phyloP scores from a whole-genome alignment of 805 yeast genomes.

The Ogataea nonfermentans region DNA sequence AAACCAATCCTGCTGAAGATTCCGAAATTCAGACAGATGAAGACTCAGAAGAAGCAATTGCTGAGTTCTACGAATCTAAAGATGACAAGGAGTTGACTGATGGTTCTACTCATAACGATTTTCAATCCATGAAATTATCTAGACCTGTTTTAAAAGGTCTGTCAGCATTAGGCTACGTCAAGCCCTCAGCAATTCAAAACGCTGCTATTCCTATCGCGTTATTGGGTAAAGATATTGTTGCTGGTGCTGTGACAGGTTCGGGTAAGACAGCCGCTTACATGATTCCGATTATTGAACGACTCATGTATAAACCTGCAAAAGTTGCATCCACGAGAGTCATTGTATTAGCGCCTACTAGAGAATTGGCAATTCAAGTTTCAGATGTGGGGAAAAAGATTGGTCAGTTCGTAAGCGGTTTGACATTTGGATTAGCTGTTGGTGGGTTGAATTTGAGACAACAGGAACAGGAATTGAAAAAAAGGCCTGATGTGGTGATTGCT shows the following conservation, averaged over 20 bases:
- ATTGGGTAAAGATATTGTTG: constrained; percentile 93
- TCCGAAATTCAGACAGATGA: constrained; percentile 37
- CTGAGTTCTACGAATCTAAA: constrained; percentile 66
- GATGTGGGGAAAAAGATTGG: constrained; percentile 90
- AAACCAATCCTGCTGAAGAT: constrained; percentile 15
- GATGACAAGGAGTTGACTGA: constrained; percentile 46
- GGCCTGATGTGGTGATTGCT: constrained; percentile 96
- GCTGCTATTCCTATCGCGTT: constrained; percentile 92
- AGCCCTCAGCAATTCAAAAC: constrained; percentile 92
- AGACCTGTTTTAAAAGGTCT: constrained; percentile 88
- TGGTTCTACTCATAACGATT: constrained; percentile 54
- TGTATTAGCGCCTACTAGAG: constrained; percentile 94
- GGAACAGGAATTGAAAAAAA: constrained; percentile 85
- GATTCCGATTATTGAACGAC: constrained; percentile 92
- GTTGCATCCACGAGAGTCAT: constrained; percentile 87
- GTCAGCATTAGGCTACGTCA: constrained; percentile 73
- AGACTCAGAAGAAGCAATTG: constrained; percentile 81
- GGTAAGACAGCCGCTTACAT: constrained; percentile 99
- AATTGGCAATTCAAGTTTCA: constrained; percentile 91
- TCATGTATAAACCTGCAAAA: constrained; percentile 83
- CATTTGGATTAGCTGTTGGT: constrained; percentile 97
- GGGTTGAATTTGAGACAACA: constrained; percentile 94
- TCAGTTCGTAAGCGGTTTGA: constrained; percentile 67
- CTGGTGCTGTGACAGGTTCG: constrained; percentile 99
- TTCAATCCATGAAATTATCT: constrained; percentile 76